Percentiles rank a stretch among this genome's conserved stretches.
Evolutionary conservation across 768 basidiomycete genomes (phyloP).

Genomic region (Cystobasidium onofrii): DNA sequence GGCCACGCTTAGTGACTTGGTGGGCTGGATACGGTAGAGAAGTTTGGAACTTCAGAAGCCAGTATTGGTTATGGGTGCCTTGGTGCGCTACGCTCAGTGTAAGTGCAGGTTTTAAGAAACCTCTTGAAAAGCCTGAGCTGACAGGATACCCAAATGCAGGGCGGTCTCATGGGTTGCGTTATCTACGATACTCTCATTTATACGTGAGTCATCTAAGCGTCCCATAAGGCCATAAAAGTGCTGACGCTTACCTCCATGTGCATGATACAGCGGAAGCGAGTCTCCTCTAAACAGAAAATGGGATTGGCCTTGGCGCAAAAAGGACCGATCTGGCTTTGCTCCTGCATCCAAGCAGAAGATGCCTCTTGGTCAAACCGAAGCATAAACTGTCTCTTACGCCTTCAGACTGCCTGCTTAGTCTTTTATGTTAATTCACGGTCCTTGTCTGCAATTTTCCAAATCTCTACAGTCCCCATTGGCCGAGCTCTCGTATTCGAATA

Average conservation of each 20-base stretch:
- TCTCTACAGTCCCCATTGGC: too few species aligned
- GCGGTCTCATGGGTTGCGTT: conserved; percentile 27
- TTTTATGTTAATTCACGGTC: too few species aligned
- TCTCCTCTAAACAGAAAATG: conserved; percentile 26
- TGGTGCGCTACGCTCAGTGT: conserved; percentile 17
- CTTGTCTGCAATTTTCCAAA: too few species aligned
- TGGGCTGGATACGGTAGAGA: conserved; percentile 18
- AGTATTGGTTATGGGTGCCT: conserved; percentile 7
- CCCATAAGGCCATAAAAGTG: background rate
- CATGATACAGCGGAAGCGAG: conserved; percentile 11
- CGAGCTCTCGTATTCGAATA: too few species aligned
- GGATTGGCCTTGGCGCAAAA: conserved; percentile 21
- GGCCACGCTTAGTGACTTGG: conserved; percentile 11
- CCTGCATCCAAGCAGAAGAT: conserved; percentile 21
- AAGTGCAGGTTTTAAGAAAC: background rate
- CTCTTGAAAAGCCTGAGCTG: background rate
- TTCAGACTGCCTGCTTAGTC: too few species aligned
- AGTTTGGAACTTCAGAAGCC: conserved; percentile 29
- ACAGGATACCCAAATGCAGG: background rate
- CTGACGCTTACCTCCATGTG: too few species aligned
- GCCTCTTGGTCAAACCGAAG: conserved; percentile 14
- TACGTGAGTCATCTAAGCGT: background rate
- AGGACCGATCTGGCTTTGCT: conserved; percentile 13
- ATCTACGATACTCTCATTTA: conserved; percentile 30
- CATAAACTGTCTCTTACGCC: background rate